These are phyloP conservation scores for Magnaporthiopsis incrustans DNA, from an alignment of 2,329 filamentous ascomycete species.

Conservation along the genomic window DNA sequence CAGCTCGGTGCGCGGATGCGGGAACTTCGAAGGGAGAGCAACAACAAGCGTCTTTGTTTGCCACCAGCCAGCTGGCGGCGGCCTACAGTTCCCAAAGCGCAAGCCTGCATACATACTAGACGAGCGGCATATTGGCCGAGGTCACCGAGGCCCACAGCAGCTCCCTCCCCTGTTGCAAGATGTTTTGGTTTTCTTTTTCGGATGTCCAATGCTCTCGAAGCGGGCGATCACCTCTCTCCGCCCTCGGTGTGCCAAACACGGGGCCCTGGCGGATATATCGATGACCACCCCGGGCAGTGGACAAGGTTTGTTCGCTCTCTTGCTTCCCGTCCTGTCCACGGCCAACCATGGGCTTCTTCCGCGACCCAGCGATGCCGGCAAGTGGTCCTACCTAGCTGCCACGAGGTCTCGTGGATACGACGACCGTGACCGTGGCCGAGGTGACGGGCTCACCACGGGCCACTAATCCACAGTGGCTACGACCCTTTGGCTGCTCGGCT, in stretches of 20 bases:
- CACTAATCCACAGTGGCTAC: too few relatives aligned
- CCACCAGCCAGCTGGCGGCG: too few relatives aligned
- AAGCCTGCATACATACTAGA: background rate
- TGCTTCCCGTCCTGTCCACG: background rate
- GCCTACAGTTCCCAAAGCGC: background rate
- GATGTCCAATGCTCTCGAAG: too few relatives aligned
- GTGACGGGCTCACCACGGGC: background rate
- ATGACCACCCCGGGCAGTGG: too few relatives aligned
- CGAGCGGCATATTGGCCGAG: too few relatives aligned
- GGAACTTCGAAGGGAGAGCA: background rate
- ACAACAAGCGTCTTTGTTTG: background rate
- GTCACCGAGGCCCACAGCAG: too few relatives aligned
- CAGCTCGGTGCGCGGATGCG: background rate
- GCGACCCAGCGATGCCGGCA: background rate
- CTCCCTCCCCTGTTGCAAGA: too few relatives aligned
- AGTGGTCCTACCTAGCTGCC: background rate
- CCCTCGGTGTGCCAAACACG: too few relatives aligned
- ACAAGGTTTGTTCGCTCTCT: background rate
- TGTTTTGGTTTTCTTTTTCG: too few relatives aligned
- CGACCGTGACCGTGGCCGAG: background rate
- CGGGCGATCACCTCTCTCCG: too few relatives aligned
- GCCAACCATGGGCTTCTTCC: background rate
- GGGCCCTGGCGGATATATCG: background rate
- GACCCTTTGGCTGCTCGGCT: too few relatives aligned
- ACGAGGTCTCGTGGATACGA: background rate